Evolutionary conservation across 441 rosid species (phyloP), one percentile per base, ranked within the genome.

Genomic region (Macaranga tanarius): DNA sequence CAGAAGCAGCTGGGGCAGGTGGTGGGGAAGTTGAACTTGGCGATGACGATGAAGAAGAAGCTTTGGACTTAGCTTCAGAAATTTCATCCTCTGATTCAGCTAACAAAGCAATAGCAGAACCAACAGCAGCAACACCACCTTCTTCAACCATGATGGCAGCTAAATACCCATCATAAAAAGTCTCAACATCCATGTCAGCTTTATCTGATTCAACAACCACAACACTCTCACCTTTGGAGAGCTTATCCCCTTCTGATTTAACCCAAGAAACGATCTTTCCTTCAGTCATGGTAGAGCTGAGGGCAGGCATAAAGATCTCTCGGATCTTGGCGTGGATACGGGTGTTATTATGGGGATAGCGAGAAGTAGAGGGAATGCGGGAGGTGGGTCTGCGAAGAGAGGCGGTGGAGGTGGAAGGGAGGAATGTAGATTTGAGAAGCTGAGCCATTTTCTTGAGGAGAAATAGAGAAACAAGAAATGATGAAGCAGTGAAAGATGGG

Each of bases 171-270:
- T 92, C 98, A 69, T 93, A 84, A 75, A 92, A 93, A n/a, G 95
- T 90, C 84, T 92, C 97, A 10, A 92, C 98, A 75, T 94, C 98
- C 98, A 94, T 94, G 80, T 94, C 98, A 17, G 96, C 97, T 78
- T 90, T 94, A 74, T 94, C 98, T 10, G 98, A 94, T 80, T 94
- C 98, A 4, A 93, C 97, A 2, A 93, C 95, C 8, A 94, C 96
- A 16, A 94, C 96, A 63, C 97, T 89, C 81, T 94, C 98, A 23
- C 97, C 97, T 65, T 92, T 90, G 25, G 78, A 77, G 17, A 94
- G 89, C 84, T 89, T 87, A 67, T 94, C 98, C 54, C 97, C 97
- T 77, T 94, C 96, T 26, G 95, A 87, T 77, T 87, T 94, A 54
- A 88, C 75, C 98, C 98, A 94, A 1, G 98, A 88, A 3, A 94